Evolutionary conservation across 495 filamentous ascomycete species (phyloP), one percentile per base, ranked within the genome.

Genomic region (Saxophila tyrrhenica): DNA sequence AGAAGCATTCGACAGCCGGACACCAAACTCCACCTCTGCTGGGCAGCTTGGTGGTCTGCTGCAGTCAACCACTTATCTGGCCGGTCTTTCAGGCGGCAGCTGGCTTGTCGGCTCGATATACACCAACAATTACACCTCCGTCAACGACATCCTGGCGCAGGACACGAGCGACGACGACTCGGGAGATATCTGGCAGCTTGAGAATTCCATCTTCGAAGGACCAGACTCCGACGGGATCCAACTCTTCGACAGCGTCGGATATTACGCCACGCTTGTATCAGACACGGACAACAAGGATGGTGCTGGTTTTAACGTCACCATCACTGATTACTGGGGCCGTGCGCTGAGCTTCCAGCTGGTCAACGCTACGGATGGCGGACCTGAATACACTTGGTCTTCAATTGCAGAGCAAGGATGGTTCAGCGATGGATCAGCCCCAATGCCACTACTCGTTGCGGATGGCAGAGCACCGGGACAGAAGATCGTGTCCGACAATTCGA

Each of bases 91-190:
- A 16, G 91, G 91, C 29, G 92, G 91, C 50, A 79, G 82, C 13
- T 97, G 91, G 91, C 70, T 96, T 11, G 78, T 95, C 11, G 86
- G 86, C 7, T 89, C 84, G 25, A 77, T 97, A 17, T 92, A 80
- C 62, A 73, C 83, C 55, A 97, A 96, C 72, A 97, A 96, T 69
- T 97, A 90, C 71, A 85, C 83, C 29, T 83, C 80, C 16, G 76
- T 96, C 41, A 64, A 77, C 29, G 64, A 63, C 29, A 78, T 95
- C 58, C 78, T 84, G 23, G 67, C 80, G 25, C 64, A 78, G 25
- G 65, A 65, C 39, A 76, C 94, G 54, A 78, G 81, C 25, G 66
- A 79, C 29, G 49, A 58, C 21, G 56, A 48, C 15, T 61, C 73
- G 1, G 78, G 76, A 13, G 71, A 70, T 16, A 67, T 81, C 5